Percentiles rank a stretch among this genome's conserved stretches.
Conservation (phyloP, 2,329 filamentous ascomycete genomes). For the Didymella sp. region DNA sequence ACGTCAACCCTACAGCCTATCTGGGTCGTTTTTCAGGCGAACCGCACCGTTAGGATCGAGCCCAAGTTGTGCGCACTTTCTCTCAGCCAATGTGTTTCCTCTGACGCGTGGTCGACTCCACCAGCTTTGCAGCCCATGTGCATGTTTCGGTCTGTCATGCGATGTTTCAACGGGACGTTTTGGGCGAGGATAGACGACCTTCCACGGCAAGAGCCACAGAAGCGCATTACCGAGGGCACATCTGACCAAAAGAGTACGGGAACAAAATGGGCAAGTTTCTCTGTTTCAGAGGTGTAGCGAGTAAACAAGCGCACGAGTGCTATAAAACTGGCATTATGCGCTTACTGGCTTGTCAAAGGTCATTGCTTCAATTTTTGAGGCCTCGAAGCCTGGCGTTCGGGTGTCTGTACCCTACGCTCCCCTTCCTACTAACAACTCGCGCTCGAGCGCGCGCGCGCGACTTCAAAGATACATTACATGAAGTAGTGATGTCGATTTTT, state of each 20-base stretch:
- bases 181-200: slow-evolving; percentile 11
- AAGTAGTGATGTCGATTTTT: slow-evolving; percentile 10
- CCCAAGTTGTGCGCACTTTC: slow-evolving; percentile 6
- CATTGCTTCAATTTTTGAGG: slow-evolving; percentile 11
- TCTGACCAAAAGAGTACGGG: neutral
- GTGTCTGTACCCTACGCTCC: slow-evolving; percentile 3
- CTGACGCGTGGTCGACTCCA: slow-evolving; percentile 12
- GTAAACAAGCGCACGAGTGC: slow-evolving; percentile 11
- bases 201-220: slow-evolving; percentile 6
- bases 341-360: slow-evolving; percentile 11
- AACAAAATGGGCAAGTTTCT: slow-evolving; percentile 1
- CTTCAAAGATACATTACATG: slow-evolving; percentile 27
- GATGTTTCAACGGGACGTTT: slow-evolving; percentile 18
- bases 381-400: slow-evolving; percentile 2
- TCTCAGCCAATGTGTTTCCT: slow-evolving; percentile 2
- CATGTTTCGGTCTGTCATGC: slow-evolving; percentile 17
- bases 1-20: slow-evolving; percentile 6
- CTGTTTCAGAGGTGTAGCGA: slow-evolving; percentile 8
- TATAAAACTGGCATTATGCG: slow-evolving; percentile 12
- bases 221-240: slow-evolving; percentile 4
- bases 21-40: slow-evolving; percentile 3
- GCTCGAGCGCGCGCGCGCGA: slow-evolving; percentile 8
- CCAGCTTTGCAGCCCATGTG: slow-evolving; percentile 4
- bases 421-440: slow-evolving; percentile 14
- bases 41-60: neutral